Base-by-base conservation (phyloP, 1,284 basidiomycete genomes). In the Cryptococcus hybrid region DNA sequence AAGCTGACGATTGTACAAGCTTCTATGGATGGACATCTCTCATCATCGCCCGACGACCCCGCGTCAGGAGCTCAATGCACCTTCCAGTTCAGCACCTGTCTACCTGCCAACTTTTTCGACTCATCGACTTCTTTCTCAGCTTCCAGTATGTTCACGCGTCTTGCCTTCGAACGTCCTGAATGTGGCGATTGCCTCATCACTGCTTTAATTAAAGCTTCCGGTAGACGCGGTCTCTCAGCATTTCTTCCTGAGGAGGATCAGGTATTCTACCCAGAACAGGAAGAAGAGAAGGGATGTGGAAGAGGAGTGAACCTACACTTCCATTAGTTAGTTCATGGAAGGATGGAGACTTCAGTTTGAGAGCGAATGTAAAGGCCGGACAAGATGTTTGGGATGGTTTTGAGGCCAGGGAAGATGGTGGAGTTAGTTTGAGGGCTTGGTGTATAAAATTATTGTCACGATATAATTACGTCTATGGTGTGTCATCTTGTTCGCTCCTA, bases 181-280 rank as follows among this genome's bases (percentile, higher is more conserved):
- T 78, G 77, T 51, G 78, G 77, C 7, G 77, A 78, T 57, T 79
- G 78, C 56, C 56, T 78, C 13, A 73, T 78, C 51, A 61, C 57
- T 13, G 70, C 68, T 4, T 60, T 79, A 12, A 51, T 77, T 18
- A 56, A 55, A 11, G 58, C 64, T 7, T 75, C 73, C 8, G 77
- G 77, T 8, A 51, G 60, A 42, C 64, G 65, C 5, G 77, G 77
- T 0, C 54, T 79, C 5, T 62, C 63, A 8, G 77, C 74, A 0
- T 69, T 79, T 59, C 55, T 79, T 9, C 78, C 78, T 5, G 30
- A 37, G 4, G 44, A 18, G 3, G 60, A 66, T 18, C 55, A 63
- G 40, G 36, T 60, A 12, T 62, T 52, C 38, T 54, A 59, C 30
- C 61, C 63, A 5, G 38, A 51, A 11, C 34, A 48, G 30, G 13